Base-by-base conservation (phyloP, 768 basidiomycete species). In the Termitomyces sp. region DNA sequence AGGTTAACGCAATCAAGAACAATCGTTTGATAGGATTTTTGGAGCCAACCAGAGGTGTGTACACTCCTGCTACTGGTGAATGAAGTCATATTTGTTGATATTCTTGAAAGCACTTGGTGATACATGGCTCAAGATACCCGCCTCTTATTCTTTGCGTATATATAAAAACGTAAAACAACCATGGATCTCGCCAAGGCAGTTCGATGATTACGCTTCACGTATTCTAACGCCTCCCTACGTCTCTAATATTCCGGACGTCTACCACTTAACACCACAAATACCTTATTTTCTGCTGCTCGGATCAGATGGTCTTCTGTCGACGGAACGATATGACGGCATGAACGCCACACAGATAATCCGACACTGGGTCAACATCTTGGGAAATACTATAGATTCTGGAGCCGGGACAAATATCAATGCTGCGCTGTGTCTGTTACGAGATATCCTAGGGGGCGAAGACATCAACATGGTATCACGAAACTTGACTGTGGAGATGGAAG, bases 1-100 rank as follows among this genome's bases (percentile, higher is more conserved):
- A 84, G 60, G 56, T 66, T n/a, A 73, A 76, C 37, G 75, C 69
- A 21, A 62, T 80, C 53, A 58, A 70, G 57, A 70, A 78, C 51
- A 67, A 64, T 53, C 73, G 82, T 22, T 71, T 84, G 49, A 71
- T 84, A 34, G 83, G 82, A 45, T 79, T 76, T 56, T 71, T 84
- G 22, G 79, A 81, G 15, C 81, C 81, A 37, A 82, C 80, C 40
- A 72, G 83, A 71, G 78, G 82, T 83, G 57, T 60, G 69, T 68
- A 35, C 42, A 41, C 11, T 56, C 37, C 11, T 28, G 24, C 14
- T 22, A 47, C 35, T 43, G 2, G 41, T 37, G 42, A 22, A 32
- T 11, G 10, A 34, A 17, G 2, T 40, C 45, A 26, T 19, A 12
- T 42, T 57, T 10, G 53, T n/a, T 26, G 5, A 10, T n/a, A 2